A percentile compares a stretch with the other conserved stretches of the same genome.
These are phyloP conservation scores for Trypanosoma vivax DNA, from an alignment of 208 protist species.

Conservation along the genomic window DNA sequence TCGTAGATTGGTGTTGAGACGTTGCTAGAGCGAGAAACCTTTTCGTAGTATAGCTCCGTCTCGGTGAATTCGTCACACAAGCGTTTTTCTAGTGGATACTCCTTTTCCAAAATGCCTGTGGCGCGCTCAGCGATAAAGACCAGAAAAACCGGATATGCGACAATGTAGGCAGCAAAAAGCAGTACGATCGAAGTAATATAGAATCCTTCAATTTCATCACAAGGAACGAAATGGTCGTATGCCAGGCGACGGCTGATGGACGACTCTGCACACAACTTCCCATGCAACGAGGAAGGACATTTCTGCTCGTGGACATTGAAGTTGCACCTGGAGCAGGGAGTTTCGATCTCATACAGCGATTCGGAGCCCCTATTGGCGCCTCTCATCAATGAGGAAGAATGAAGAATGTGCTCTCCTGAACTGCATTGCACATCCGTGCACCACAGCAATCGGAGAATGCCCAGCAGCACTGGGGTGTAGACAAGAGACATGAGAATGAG, in stretches of 20 bases:
- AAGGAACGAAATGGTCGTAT: constrained; percentile 49
- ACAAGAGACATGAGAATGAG: constrained; percentile 36
- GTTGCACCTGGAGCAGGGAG: constrained; percentile 39
- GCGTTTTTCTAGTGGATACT: constrained; percentile 60
- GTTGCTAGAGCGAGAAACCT: constrained; percentile 50
- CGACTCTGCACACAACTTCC: constrained; percentile 21
- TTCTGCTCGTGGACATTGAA: constrained; percentile 34
- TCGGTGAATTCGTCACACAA: constrained; percentile 46
- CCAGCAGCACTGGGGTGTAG: constrained; percentile 56
- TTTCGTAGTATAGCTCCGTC: constrained; percentile 59
- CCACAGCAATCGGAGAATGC: constrained; percentile 50
- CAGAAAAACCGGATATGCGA: constrained; percentile 50
- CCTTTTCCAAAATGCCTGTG: constrained; percentile 37
- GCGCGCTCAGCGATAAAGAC: constrained; percentile 37
- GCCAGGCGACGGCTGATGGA: constrained; percentile 28
- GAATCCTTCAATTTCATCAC: constrained; percentile 30
- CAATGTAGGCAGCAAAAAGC: constrained; percentile 35
- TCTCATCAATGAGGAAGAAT: constrained; percentile 19
- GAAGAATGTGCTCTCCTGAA: constrained; percentile 22
- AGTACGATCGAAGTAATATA: constrained; percentile 26
- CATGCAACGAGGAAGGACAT: constrained; percentile 27
- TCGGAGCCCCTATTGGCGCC: background rate
- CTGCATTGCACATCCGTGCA: constrained; percentile 38
- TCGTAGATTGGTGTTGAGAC: constrained; percentile 46
- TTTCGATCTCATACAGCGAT: background rate